These are phyloP conservation scores for Spinellus fusiger DNA, from an alignment of 192 early-diverging fungal genomes.

Conservation along the genomic window DNA sequence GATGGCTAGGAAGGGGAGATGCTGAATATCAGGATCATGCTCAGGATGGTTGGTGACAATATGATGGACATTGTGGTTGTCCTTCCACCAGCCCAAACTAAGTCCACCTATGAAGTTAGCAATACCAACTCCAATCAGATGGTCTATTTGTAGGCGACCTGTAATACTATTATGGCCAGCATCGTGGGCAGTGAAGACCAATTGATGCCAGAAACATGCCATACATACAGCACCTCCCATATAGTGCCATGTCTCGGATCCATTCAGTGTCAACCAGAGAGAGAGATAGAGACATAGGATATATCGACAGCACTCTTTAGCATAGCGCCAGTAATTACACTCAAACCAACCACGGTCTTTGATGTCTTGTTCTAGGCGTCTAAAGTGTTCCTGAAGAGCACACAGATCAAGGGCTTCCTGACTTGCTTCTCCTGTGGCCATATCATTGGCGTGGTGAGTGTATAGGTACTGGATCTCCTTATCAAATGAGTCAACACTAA, in stretches of 20 bases:
- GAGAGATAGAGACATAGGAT: slow-evolving; percentile 38
- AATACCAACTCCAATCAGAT: slow-evolving; percentile 75
- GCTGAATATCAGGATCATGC: slow-evolving; percentile 98
- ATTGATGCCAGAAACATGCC: slow-evolving; percentile 83
- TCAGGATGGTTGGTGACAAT: slow-evolving; percentile 90
- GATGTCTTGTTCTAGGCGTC: slow-evolving; percentile 60
- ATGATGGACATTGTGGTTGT: slow-evolving; percentile 95
- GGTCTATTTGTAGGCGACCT: slow-evolving; percentile 65
- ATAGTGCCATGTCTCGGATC: slow-evolving; percentile 46
- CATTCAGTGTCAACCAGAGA: slow-evolving; percentile 36
- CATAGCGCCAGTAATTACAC: slow-evolving; percentile 50
- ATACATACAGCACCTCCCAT: slow-evolving; percentile 52
- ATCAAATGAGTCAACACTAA: slow-evolving; percentile 21
- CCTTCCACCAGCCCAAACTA: slow-evolving; percentile 96
- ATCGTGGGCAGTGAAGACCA: slow-evolving; percentile 92
- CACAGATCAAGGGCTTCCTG: slow-evolving; percentile 6
- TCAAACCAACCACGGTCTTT: slow-evolving; percentile 57
- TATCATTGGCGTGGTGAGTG: slow-evolving; percentile 2
- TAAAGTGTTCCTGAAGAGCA: slow-evolving; percentile 38
- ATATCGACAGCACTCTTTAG: slow-evolving; percentile 45
- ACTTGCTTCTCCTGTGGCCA: not conserved
- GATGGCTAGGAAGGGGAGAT: slow-evolving; percentile 92
- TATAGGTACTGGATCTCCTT: slow-evolving; percentile 9
- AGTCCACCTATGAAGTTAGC: slow-evolving; percentile 83
- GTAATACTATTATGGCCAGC: slow-evolving; percentile 94